phyloP scores from a whole-genome alignment of 1,284 basidiomycete genomes.

The Boletellus deceptivus region DNA sequence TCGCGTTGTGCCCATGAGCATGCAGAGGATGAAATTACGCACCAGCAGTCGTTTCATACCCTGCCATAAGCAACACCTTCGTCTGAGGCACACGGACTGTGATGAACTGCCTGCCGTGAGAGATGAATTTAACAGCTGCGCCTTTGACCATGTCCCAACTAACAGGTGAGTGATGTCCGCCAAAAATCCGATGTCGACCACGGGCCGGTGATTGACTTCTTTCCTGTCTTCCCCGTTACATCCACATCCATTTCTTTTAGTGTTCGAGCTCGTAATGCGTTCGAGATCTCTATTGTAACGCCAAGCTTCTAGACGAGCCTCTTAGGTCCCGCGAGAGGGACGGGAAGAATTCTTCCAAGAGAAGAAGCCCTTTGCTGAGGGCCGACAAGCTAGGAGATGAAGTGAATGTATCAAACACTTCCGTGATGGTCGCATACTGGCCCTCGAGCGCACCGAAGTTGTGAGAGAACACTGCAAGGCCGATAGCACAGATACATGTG shows the following conservation, averaged over 20 bases:
- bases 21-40: not conserved
- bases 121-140: conserved; percentile 32
- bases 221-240: conserved; percentile 16
- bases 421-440: conserved; percentile 41
- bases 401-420: conserved; percentile 40
- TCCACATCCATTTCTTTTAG: conserved; percentile 39
- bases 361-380: conserved; percentile 34
- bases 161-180: not conserved
- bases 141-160: conserved; percentile 25
- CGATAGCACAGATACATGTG: conserved; percentile 16
- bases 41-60: conserved; percentile 45
- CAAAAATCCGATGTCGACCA: not conserved
- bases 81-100: conserved; percentile 22
- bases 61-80: conserved; percentile 40
- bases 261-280: conserved; percentile 43
- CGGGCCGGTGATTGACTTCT: conserved; percentile 49
- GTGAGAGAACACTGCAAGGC: conserved; percentile 53
- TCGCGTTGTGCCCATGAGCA: too few relatives aligned
- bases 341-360: conserved; percentile 45
- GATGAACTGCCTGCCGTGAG: not conserved
- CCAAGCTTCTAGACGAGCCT: conserved; percentile 37
- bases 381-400: conserved; percentile 18
- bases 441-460: conserved; percentile 36
- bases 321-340: conserved; percentile 35
- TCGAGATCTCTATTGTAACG: conserved; percentile 45